These are phyloP conservation scores for Hygrophorus pudorinus DNA, from an alignment of 768 basidiomycete genomes.

Conservation along the genomic window DNA sequence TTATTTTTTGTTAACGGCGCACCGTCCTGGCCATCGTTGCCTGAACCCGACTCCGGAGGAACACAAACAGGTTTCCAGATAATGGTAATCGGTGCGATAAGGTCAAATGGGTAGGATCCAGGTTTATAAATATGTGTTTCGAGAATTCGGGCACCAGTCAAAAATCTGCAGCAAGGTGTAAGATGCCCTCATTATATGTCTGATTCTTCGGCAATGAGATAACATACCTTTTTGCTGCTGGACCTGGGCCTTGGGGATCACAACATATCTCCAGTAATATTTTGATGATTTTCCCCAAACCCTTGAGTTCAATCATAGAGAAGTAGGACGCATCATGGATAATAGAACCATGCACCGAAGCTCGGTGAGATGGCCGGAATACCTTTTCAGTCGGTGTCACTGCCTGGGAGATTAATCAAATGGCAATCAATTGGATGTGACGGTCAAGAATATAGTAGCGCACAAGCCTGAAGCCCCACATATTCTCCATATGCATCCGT, in stretches of 20 bases:
- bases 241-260: constrained; percentile 52
- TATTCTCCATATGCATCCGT: constrained; percentile 86
- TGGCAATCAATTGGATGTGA: background rate
- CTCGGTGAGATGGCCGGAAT: constrained; percentile 85
- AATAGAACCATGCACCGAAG: constrained; percentile 75
- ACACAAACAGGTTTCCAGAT: constrained; percentile 54
- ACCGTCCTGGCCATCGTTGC: constrained; percentile 10
- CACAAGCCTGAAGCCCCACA: constrained; percentile 89
- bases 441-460: constrained; percentile 11
- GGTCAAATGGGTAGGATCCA: constrained; percentile 52
- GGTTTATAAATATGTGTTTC: constrained; percentile 61
- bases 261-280: constrained; percentile 43
- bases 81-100: constrained; percentile 63
- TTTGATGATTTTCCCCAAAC: constrained; percentile 45
- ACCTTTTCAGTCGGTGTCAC: constrained; percentile 85
- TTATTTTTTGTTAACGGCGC: constrained; percentile 13
- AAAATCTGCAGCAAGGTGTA: constrained; percentile 34
- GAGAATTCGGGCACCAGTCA: constrained; percentile 53
- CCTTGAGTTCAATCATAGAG: constrained; percentile 64
- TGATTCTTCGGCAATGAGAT: background rate
- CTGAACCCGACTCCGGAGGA: constrained; percentile 1
- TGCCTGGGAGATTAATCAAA: constrained; percentile 36
- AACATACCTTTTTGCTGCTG: constrained; percentile 51
- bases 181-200: background rate
- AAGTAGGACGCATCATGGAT: constrained; percentile 87